A percentile compares a stretch with the other conserved stretches of the same genome.
Evolutionary conservation across 2,329 filamentous ascomycete species (phyloP).

Genomic region (Colletotrichum shisoi): DNA sequence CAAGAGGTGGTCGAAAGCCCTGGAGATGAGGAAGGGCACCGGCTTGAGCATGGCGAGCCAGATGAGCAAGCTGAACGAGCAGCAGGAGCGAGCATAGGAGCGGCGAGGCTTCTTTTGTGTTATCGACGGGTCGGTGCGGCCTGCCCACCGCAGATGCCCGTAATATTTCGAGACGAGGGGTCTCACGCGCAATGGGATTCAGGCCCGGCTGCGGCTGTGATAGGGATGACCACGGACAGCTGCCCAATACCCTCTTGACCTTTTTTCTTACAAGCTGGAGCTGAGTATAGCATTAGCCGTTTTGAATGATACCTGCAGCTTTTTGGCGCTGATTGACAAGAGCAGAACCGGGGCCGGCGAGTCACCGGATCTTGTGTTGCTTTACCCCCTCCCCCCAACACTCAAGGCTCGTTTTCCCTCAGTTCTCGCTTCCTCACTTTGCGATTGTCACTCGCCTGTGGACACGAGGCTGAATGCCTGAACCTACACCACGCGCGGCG

Average conservation of each 20-base stretch:
- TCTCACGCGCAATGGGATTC: background rate
- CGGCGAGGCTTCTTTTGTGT: slow-evolving; percentile 22
- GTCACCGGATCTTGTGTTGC: too few relatives aligned
- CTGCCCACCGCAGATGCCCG: slow-evolving; percentile 11
- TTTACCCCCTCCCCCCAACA: too few relatives aligned
- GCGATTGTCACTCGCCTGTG: background rate
- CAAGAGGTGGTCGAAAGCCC: slow-evolving; percentile 58
- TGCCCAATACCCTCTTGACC: background rate
- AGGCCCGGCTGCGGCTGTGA: background rate
- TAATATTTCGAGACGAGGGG: slow-evolving; percentile 7
- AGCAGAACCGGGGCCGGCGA: background rate
- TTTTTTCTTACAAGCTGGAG: slow-evolving; percentile 10
- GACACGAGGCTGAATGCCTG: background rate
- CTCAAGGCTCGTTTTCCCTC: too few relatives aligned
- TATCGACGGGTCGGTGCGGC: slow-evolving; percentile 14
- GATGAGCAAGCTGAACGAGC: slow-evolving; percentile 56
- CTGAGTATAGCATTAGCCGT: slow-evolving; percentile 25
- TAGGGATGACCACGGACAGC: slow-evolving; percentile 2
- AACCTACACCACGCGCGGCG: background rate
- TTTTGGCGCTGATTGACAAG: background rate
- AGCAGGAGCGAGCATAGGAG: slow-evolving; percentile 29
- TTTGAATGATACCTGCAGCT: slow-evolving; percentile 31
- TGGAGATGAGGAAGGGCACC: slow-evolving; percentile 61
- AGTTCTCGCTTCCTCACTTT: background rate
- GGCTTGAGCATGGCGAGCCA: slow-evolving; percentile 60